These are phyloP conservation scores for Rhizopogon vesiculosus DNA, from an alignment of 768 basidiomycete species.

Conservation along the genomic window DNA sequence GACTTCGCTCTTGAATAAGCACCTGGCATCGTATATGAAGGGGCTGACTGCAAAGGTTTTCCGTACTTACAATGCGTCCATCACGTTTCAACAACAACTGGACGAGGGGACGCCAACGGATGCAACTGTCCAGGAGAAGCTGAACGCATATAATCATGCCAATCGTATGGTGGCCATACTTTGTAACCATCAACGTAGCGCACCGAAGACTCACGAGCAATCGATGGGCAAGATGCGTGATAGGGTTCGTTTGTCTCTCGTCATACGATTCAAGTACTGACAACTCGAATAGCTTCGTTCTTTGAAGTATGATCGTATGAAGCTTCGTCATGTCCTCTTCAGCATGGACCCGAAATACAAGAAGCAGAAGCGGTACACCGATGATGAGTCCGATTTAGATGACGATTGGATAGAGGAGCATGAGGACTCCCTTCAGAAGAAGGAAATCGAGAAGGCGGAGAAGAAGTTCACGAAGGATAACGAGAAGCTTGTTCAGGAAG, in stretches of 20 bases:
- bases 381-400: conserved; percentile 91
- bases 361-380: conserved; percentile 72
- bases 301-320: conserved; percentile 97
- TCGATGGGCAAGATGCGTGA: conserved; percentile 93
- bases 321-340: conserved; percentile 86
- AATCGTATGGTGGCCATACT: conserved; percentile 96
- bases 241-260: conserved; percentile 52
- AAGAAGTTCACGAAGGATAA: conserved; percentile 97
- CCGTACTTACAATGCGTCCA: conserved; percentile 99
- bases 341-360: conserved; percentile 71
- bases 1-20: conserved; percentile 87
- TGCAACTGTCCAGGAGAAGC: conserved; percentile 87
- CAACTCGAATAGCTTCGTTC: conserved; percentile 61
- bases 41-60: conserved; percentile 99
- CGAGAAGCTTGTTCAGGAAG: conserved; percentile 76
- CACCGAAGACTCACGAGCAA: conserved; percentile 87
- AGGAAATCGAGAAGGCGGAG: conserved; percentile 84
- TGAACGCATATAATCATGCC: conserved; percentile 95
- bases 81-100: conserved; percentile 89
- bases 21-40: conserved; percentile 91
- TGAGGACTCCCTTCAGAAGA: conserved; percentile 72
- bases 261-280: background rate
- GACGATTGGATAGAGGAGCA: conserved; percentile 84
- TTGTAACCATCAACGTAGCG: conserved; percentile 97
- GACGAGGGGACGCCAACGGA: conserved; percentile 66